Evolutionary conservation across 2,329 filamentous ascomycete genomes (phyloP), one percentile per base, ranked within the genome.

Genomic region (Shiraia sp.): DNA sequence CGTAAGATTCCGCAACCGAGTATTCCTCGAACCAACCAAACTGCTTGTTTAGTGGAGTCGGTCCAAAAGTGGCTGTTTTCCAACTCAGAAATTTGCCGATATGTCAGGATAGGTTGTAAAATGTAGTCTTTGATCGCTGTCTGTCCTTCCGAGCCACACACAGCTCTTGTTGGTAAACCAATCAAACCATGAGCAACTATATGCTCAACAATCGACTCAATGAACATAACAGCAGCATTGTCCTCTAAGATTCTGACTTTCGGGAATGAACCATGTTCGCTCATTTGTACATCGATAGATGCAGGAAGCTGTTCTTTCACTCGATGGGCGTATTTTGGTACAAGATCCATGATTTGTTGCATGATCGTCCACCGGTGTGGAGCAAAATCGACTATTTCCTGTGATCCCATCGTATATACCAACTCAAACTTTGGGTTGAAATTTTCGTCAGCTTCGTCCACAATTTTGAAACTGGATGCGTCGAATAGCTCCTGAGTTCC

Each of bases 401-500:
- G 79, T 0, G 58, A 45, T 0, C 82, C 83, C 51, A 85, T 77
- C 0, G 82, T 84, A 42, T 87, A 86, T 1, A 86, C 71, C 0
- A 86, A 61, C 52, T 87, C 81, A 27, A 83, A 84, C 32, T 78
- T 79, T 3, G 77, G 72, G 30, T 74, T 80, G 30, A 86, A 79
- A 39, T 80, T 81, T 42, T 86, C 81, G 33, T 87, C 84, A 27
- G 79, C 82, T 59, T 87, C 82, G 42, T 87, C 83, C 0, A 87
- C 70, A 2, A 87, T 72, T 45, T 85, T 82, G 0, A 81, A 69
- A 0, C 75, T 71, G 2, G 62, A 45, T 0, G 35, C 10, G 22
- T 78, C 62, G 17, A 85, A 67, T 47, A 74, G 78, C 0, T 65
- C 16, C n/a, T 81, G 75, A 0, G 65, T 72, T 0, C 58, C 13